phyloP scores from a whole-genome alignment of 1,284 basidiomycete genomes.

The Rhizopogon parksii region DNA sequence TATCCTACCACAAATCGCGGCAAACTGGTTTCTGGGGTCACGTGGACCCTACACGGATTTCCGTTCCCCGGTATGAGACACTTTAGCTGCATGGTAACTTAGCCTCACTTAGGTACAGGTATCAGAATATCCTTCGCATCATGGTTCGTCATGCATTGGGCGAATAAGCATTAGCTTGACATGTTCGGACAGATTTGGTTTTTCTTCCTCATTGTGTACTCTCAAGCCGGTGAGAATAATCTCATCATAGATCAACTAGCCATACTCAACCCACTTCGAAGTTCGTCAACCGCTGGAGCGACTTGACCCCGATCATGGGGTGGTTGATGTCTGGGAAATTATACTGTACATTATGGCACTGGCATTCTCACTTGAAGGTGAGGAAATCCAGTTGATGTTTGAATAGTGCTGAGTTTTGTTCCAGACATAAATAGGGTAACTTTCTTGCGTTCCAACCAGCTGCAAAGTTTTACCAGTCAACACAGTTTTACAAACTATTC shows the following conservation, averaged over 20 bases:
- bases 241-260: background rate
- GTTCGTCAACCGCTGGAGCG: conserved; percentile 69
- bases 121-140: conserved; percentile 73
- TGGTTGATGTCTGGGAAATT: conserved; percentile 73
- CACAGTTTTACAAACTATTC: conserved; percentile 58
- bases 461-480: background rate
- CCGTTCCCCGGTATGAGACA: conserved; percentile 66
- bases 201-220: conserved; percentile 80
- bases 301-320: conserved; percentile 39
- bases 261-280: conserved; percentile 19
- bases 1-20: conserved; percentile 49
- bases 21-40: conserved; percentile 59
- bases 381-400: conserved; percentile 11
- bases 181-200: conserved; percentile 47
- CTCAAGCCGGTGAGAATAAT: conserved; percentile 58
- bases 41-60: conserved; percentile 72
- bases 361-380: conserved; percentile 75
- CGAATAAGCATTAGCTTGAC: background rate
- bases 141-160: conserved; percentile 30
- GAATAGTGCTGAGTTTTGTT: background rate
- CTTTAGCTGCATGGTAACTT: background rate
- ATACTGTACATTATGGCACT: conserved; percentile 71
- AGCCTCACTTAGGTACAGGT: conserved; percentile 33
- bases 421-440: conserved; percentile 63
- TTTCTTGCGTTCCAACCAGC: background rate